Evolutionary conservation across 805 yeast genomes (phyloP).

Genomic region (Jamesozyma rosinii): DNA sequence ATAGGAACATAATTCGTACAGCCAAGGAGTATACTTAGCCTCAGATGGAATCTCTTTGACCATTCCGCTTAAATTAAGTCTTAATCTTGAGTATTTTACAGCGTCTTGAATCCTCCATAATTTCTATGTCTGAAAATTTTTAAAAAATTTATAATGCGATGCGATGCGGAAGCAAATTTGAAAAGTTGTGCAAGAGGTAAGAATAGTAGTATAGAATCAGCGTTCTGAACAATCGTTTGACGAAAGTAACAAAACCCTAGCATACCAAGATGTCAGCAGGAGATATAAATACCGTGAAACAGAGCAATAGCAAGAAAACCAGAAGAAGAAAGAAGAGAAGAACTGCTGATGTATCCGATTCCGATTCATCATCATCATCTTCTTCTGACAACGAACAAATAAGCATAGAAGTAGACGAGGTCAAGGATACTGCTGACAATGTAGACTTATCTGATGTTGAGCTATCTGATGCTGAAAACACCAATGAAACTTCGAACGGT

Average conservation of each 20-base stretch:
- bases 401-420: not conserved
- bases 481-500: too few species aligned
- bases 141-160: too few species aligned
- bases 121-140: not conserved
- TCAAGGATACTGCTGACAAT: slow-evolving; percentile 3
- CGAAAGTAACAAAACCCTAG: not conserved
- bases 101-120: too few species aligned
- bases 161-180: not conserved
- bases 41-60: too few species aligned
- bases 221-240: too few species aligned
- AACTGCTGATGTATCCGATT: slow-evolving; percentile 60
- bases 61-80: too few species aligned
- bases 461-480: slow-evolving; percentile 11
- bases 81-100: too few species aligned
- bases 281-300: slow-evolving; percentile 13
- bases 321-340: slow-evolving; percentile 73
- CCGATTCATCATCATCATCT: slow-evolving; percentile 35
- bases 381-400: slow-evolving; percentile 23
- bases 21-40: too few species aligned
- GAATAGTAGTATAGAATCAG: too few species aligned
- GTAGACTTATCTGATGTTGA: slow-evolving; percentile 31
- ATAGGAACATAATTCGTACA: too few species aligned
- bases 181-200: not conserved
- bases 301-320: slow-evolving; percentile 27
- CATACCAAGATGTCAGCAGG: slow-evolving; percentile 17